Conservation (phyloP, 139 green algal genomes). For the Tetradesmus obliquus region DNA sequence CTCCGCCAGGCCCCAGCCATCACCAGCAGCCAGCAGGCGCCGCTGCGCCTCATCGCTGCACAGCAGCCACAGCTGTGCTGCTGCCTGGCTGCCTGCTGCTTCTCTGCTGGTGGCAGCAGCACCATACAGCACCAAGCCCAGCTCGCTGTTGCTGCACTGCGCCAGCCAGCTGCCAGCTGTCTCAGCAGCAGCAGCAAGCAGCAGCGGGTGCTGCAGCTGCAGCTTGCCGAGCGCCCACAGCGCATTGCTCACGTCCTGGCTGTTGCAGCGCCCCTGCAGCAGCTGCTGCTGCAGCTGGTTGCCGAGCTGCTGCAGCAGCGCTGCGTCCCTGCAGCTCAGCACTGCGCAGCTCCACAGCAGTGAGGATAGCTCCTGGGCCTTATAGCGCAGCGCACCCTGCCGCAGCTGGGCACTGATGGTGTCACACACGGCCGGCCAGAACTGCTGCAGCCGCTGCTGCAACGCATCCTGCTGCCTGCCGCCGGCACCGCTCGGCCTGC, state of each 20-base stretch:
- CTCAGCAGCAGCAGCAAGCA: background rate
- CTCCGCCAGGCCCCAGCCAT: background rate
- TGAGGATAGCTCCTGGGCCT: constrained; percentile 52
- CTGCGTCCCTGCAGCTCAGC: background rate
- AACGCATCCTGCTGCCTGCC: background rate
- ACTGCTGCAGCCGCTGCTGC: constrained; percentile 8
- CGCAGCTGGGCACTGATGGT: background rate
- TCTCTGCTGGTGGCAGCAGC: constrained; percentile 45
- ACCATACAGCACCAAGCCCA: constrained; percentile 60
- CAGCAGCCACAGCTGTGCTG: background rate
- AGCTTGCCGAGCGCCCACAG: constrained; percentile 62
- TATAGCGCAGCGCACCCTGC: constrained; percentile 11
- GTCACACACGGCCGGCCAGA: constrained; percentile 20
- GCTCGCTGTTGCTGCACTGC: constrained; percentile 47
- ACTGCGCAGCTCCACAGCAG: constrained; percentile 49
- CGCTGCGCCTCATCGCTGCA: background rate
- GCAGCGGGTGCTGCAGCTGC: background rate
- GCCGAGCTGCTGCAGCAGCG: background rate
- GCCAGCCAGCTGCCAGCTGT: background rate
- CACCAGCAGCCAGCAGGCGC: background rate
- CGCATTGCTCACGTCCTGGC: constrained; percentile 58
- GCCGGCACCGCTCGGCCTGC: background rate
- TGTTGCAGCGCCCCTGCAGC: constrained; percentile 1
- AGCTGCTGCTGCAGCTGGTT: constrained; percentile 39
- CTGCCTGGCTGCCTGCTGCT: background rate